Evolutionary conservation across 2,329 filamentous ascomycete species (phyloP), one percentile per base, ranked within the genome.

Genomic region (Paecilomyces variotii): DNA sequence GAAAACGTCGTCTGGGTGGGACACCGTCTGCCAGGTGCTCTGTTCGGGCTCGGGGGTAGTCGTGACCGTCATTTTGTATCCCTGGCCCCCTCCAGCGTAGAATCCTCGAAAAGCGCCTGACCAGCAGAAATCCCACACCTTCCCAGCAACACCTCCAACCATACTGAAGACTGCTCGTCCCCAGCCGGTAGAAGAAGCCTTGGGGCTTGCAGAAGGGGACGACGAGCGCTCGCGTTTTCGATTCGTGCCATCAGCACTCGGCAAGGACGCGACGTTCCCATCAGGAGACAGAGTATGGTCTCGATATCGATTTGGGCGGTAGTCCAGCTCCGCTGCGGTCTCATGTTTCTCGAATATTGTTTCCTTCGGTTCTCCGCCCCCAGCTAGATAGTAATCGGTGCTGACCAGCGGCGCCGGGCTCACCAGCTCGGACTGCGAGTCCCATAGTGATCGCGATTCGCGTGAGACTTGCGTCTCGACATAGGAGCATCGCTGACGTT

Each of bases 71-170:
- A 90, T 76, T 5, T 82, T 77, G 68, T 92, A 96, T 27, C 85
- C 86, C 60, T 79, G 80, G 7, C 92, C 93, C 2, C 88, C 90
- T 6, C 92, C 93, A 11, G 92, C 91, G 61, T 92, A 87, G 72
- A 97, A 97, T 0, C 92, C 92, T 57, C 83, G 82, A 68, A 97
- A 95, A 0, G 88, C 84, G 26, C 70, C 78, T 3, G 78, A 72
- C 71, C 80, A 89, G 77, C 92, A 96, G 67, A 96, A 94, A 64
- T 91, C 84, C 83, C 90, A 91, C 0, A 96, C 85, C 67, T 87
- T 93, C 19, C 90, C 76, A 2, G 79, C 76, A 4, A 74, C 70
- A 2, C 39, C 39, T 45, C 39, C 39, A 14, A 45, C 39, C 39
- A 45, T n/a, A 32, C 72, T 74, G 53, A 78, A 72, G 5, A 79